Conservation (phyloP, 306 rosid species). For the Echinosophora koreensis region DNA sequence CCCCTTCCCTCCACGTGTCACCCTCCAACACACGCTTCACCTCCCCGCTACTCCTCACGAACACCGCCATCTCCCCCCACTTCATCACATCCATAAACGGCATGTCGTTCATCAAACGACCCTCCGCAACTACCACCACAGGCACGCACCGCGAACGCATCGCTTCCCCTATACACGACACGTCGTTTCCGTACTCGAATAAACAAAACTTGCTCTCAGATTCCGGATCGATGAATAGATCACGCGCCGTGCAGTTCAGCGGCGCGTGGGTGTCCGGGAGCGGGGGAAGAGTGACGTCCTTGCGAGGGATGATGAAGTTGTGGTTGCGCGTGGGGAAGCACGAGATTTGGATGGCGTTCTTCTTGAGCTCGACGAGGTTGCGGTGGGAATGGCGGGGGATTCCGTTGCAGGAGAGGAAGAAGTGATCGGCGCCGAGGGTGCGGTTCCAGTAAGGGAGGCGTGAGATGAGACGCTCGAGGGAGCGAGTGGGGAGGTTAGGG, state of each 20-base stretch:
- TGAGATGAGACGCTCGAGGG: constrained; percentile 57
- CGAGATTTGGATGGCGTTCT: constrained; percentile 74
- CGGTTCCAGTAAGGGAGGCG: constrained; percentile 75
- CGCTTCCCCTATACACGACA: constrained; percentile 66
- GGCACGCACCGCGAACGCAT: constrained; percentile 71
- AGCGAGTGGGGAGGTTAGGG: constrained; percentile 52
- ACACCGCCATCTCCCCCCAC: constrained; percentile 74
- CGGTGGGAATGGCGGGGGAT: constrained; percentile 52
- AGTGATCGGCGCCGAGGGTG: constrained; percentile 87
- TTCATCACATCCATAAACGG: constrained; percentile 78
- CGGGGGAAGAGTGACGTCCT: constrained; percentile 70
- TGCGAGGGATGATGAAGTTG: constrained; percentile 65
- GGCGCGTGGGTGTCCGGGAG: not conserved
- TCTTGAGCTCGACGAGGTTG: constrained; percentile 71
- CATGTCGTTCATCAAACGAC: constrained; percentile 55
- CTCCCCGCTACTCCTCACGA: constrained; percentile 40
- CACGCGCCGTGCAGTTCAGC: not conserved
- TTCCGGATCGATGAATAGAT: constrained; percentile 16
- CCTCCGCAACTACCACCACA: constrained; percentile 57
- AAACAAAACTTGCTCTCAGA: constrained; percentile 62
- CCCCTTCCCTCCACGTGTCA: constrained; percentile 44
- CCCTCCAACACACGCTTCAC: constrained; percentile 48
- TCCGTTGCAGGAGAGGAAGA: constrained; percentile 64
- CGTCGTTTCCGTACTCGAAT: constrained; percentile 53
- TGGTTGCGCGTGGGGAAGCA: constrained; percentile 59